Percentiles rank a stretch among this genome's conserved stretches.
phyloP scores from a whole-genome alignment of 306 rosid genomes.

The Benincasa hispida region DNA sequence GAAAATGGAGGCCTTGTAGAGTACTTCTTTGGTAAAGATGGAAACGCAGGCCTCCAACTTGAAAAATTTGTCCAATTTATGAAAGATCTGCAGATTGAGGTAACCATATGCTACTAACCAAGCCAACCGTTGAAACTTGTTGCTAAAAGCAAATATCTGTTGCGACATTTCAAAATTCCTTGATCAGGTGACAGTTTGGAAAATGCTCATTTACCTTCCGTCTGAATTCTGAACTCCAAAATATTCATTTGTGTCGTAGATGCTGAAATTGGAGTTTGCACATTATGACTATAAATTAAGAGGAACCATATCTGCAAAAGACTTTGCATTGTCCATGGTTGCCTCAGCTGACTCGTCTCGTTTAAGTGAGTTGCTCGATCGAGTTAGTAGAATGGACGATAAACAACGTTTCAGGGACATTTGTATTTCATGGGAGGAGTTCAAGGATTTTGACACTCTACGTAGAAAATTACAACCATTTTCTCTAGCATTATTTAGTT shows the following conservation, averaged over 20 bases:
- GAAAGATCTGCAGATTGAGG: conserved; percentile 55
- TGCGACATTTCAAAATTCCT: neutral
- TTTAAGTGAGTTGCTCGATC: conserved; percentile 46
- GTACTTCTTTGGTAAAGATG: conserved; percentile 72
- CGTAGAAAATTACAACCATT: conserved; percentile 56
- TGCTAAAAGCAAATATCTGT: neutral
- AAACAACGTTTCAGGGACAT: conserved; percentile 35
- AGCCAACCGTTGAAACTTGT: neutral
- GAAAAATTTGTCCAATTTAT: conserved; percentile 63
- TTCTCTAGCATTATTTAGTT: conserved; percentile 76
- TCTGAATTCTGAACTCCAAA: neutral
- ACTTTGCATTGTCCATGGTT: conserved; percentile 88
- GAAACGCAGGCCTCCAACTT: conserved; percentile 38
- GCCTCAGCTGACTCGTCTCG: conserved; percentile 69
- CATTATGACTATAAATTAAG: conserved; percentile 71
- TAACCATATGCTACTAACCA: conserved; percentile 18
- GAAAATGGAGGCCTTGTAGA: conserved; percentile 85
- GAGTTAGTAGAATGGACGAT: conserved; percentile 37
- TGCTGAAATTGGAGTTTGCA: conserved; percentile 60
- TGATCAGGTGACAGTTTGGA: neutral
- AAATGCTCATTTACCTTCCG: neutral
- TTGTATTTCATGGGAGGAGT: conserved; percentile 61
- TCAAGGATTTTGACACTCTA: conserved; percentile 62
- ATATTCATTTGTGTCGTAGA: conserved; percentile 28
- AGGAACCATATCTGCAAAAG: conserved; percentile 63